phyloP scores from a whole-genome alignment of 2,329 filamentous ascomycete species.

The Colletotrichum godetiae region DNA sequence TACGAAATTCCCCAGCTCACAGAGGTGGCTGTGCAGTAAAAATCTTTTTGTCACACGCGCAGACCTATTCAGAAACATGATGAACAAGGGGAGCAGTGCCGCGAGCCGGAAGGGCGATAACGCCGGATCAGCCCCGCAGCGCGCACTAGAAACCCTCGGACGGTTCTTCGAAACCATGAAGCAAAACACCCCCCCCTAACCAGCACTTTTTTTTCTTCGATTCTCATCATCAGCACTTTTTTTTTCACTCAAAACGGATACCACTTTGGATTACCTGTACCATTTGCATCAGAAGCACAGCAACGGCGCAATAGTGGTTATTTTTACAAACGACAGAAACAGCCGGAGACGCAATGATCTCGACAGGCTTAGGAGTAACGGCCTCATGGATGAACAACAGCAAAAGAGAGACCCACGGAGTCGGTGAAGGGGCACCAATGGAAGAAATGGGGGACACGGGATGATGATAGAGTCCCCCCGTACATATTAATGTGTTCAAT shows the following conservation, averaged over 20 bases:
- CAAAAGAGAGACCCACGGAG: conserved; percentile 26
- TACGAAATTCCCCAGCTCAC: conserved; percentile 48
- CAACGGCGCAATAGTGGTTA: conserved; percentile 36
- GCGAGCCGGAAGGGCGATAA: neutral
- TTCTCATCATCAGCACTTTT: conserved; percentile 33
- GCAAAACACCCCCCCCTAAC: neutral
- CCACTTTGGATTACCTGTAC: conserved; percentile 34
- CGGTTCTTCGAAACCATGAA: neutral
- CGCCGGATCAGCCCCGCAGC: neutral
- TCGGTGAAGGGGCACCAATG: conserved; percentile 16
- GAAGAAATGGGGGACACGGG: conserved; percentile 5
- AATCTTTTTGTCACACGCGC: neutral
- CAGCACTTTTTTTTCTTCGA: conserved; percentile 15
- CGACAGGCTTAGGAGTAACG: conserved; percentile 28
- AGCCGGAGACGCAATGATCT: conserved; percentile 16
- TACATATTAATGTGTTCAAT: conserved; percentile 36
- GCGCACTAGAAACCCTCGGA: neutral
- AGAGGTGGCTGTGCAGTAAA: conserved; percentile 56
- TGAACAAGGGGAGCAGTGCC: neutral
- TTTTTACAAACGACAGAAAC: conserved; percentile 28
- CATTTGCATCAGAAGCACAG: conserved; percentile 39
- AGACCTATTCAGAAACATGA: neutral
- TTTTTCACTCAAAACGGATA: conserved; percentile 28
- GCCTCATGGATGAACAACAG: conserved; percentile 29
- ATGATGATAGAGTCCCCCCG: conserved; percentile 31